A percentile compares a stretch with the other conserved stretches of the same genome.
These are phyloP conservation scores for Aspergillus ochraceoroseus DNA, from an alignment of 2,329 filamentous ascomycete genomes.

Conservation along the genomic window DNA sequence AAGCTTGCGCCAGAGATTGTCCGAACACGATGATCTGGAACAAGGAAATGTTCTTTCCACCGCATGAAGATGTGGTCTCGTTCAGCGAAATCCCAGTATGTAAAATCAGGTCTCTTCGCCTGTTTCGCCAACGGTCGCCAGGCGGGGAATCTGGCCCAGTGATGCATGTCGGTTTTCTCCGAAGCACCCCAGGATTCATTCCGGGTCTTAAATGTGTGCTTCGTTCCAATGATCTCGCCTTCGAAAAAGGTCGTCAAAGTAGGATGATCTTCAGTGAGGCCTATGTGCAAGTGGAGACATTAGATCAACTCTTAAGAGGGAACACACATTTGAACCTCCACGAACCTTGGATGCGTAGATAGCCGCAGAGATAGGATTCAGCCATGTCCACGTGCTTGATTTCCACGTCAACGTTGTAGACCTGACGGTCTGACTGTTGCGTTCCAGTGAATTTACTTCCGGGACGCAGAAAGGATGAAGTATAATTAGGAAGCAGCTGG, in stretches of 20 bases:
- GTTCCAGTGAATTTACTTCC: conserved; percentile 86
- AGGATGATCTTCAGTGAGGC: conserved; percentile 89
- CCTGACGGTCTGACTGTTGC: conserved; percentile 86
- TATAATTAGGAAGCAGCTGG: conserved; percentile 69
- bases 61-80: conserved; percentile 94
- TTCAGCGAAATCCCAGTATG: conserved; percentile 65
- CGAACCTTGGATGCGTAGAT: conserved; percentile 86
- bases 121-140: conserved; percentile 72
- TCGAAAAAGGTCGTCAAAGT: conserved; percentile 98
- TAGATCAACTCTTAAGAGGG: too few species aligned
- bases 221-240: conserved; percentile 92
- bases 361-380: conserved; percentile 91
- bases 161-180: conserved; percentile 83
- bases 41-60: conserved; percentile 98
- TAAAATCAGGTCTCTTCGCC: conserved; percentile 55
- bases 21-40: conserved; percentile 86
- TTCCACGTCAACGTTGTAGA: conserved; percentile 93
- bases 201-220: conserved; percentile 88
- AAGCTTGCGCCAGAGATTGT: conserved; percentile 94
- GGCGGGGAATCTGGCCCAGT: conserved; percentile 86
- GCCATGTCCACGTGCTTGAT: conserved; percentile 94
- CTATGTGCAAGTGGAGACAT: conserved; percentile 46
- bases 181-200: conserved; percentile 88
- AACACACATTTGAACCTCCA: too few species aligned
- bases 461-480: conserved; percentile 78